Evolutionary conservation across 352 stramenopile species (phyloP).

Genomic region (Pythium brachiatum): DNA sequence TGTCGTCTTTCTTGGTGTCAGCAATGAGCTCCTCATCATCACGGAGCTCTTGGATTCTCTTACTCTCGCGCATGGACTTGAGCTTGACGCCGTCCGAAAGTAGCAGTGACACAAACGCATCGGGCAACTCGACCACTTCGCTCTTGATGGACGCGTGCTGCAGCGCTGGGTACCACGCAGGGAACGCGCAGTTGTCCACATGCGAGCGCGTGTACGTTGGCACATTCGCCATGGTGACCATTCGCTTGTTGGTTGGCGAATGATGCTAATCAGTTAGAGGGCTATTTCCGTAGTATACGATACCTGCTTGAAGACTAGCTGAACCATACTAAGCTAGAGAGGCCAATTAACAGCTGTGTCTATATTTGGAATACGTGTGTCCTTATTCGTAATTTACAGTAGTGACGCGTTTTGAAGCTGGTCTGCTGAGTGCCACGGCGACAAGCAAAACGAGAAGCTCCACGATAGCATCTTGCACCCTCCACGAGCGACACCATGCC

Average conservation of each 20-base stretch:
- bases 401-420: conserved; percentile 29
- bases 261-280: neutral
- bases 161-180: conserved; percentile 62
- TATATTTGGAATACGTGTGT: neutral
- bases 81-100: conserved; percentile 70
- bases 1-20: conserved; percentile 25
- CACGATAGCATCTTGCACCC: neutral
- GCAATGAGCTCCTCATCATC: conserved; percentile 27
- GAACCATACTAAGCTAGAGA: neutral
- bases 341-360: neutral
- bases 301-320: neutral
- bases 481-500: conserved; percentile 59
- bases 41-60: conserved; percentile 25
- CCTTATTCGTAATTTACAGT: conserved; percentile 10
- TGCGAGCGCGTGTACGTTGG: conserved; percentile 62
- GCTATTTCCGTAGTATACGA: neutral
- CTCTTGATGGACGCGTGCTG: conserved; percentile 65
- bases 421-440: neutral
- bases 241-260: neutral
- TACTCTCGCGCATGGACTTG: conserved; percentile 18
- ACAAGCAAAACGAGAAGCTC: conserved; percentile 5
- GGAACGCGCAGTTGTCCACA: conserved; percentile 81
- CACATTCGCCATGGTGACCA: conserved; percentile 3
- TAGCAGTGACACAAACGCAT: conserved; percentile 57
- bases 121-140: conserved; percentile 45